Base-by-base conservation (phyloP, 2,329 filamentous ascomycete species). In the Diaporthe ampelina region DNA sequence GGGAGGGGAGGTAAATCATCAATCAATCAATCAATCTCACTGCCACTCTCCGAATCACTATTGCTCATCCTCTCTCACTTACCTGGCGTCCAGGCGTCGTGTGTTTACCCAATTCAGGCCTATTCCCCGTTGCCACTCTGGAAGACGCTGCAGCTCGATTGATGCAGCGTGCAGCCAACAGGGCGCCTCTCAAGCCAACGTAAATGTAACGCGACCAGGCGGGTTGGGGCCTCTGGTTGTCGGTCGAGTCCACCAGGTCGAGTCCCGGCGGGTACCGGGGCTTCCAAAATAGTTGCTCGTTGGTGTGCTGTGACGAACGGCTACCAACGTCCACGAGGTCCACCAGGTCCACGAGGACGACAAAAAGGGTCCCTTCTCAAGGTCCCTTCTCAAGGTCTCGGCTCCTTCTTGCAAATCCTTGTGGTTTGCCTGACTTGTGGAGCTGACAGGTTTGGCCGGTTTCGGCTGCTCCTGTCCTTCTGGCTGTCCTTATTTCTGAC, bases 211-310 rank as follows among this genome's bases (percentile, higher is more conserved):
- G 10, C 43, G 29, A 21, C 13, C 37, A 37, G 35, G 35, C 8
- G 8, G 6, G 35, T 9, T 37, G 7, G 35, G 58, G 58, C n/a
- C 52, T 35, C 35, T 9, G 21, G 19, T 19, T 37, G 19, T n/a
- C 43, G 61, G 61, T 52, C 61, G 61, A 67, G 61, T 67, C 43
- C 61, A 50, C 43, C n/a, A 17, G 61, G 61, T 50, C 61, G 43
- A 35, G 43, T 50, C 61, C 61, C 61, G 61, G 61, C 45, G 61
- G 61, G 13, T 67, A 52, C 61, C 61, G 45, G 52, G 26, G 61
- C 21, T 37, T 67, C 45, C 61, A 67, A 67, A 67, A 67, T 67
- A 52, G 61, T 50, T 63, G 29, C 40, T 48, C 29, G 26, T n/a
- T 21, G 45, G 26, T 50, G 43, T 50, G 24, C 26, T 43, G n/a